Evolutionary conservation across 2,329 filamentous ascomycete species (phyloP), one percentile per base, ranked within the genome.

Genomic region (Paracamarosporium sp.): DNA sequence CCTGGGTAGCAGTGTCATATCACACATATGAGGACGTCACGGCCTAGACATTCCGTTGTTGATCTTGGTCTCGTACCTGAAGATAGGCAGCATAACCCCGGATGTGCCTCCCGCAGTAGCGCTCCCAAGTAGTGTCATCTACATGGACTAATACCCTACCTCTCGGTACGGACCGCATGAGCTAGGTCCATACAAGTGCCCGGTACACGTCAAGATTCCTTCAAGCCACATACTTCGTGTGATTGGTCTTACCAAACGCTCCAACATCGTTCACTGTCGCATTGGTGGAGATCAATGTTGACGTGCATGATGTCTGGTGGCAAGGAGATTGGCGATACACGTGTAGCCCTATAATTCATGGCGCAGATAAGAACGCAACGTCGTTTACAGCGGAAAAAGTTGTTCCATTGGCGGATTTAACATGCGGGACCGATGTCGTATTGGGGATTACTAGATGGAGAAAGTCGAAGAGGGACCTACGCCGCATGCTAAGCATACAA

Each of bases 151-250:
- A 12, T 36, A 41, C 36, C n/a, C 11, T 31, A n/a, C 12, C 36
- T 27, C 35, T 24, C 48, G 48, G 48, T 51, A 43, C 48, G 48
- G 48, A 51, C 36, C 48, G 48, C 25, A 24, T 24, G 35, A 51
- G 17, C 24, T 40, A 33, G 25, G 25, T 33, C 9, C n/a, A 41
- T 43, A 41, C 20, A 20, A 41, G 27, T 20, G n/a, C 11, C 12
- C 11, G 36, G 12, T 33, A 27, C 48, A 31, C 38, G 22, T 38
- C 31, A 17, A 22, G 27, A 38, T 3, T 17, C 33, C 22, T 17
- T 12, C 12, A 17, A 8, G 6, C 43, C n/a, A n/a, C 9, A 24
- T 13, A 35, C 5, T 24, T 25, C 8, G 28, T 15, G 6, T 36
- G 31, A 36, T 38, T 38, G 46, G 46, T 1, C 8, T 36, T 20